Percentiles rank a stretch among this genome's conserved stretches.
Conservation (phyloP, 225 moss, liverwort and hornwort genomes). For the Bryoerythrophyllum caledonicum region DNA sequence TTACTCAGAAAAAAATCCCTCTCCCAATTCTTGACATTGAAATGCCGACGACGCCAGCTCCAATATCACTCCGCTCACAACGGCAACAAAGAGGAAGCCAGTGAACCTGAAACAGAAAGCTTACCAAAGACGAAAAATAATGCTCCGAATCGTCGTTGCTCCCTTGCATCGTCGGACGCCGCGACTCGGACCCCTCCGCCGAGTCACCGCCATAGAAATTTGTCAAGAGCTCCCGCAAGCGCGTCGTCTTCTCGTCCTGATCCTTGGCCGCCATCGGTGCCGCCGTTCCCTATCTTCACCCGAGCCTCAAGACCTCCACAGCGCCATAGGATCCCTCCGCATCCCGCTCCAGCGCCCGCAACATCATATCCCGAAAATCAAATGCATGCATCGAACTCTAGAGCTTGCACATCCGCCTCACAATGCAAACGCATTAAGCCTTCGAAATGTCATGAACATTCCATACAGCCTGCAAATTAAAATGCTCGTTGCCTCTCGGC, state of each 20-base stretch:
- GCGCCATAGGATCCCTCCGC: slow-evolving; percentile 21
- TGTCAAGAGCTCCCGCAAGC: slow-evolving; percentile 68
- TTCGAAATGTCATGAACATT: too few relatives aligned
- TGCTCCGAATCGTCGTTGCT: slow-evolving; percentile 70
- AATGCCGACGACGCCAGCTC: slow-evolving; percentile 12
- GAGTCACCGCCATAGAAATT: slow-evolving; percentile 71
- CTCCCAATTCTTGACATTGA: neutral
- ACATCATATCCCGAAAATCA: neutral
- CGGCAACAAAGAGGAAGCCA: slow-evolving; percentile 15
- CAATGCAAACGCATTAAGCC: too few relatives aligned
- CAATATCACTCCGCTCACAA: too few relatives aligned
- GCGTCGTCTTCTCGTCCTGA: slow-evolving; percentile 73
- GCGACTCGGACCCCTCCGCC: slow-evolving; percentile 47
- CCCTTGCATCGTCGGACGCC: slow-evolving; percentile 54
- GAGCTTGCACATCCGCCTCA: too few relatives aligned
- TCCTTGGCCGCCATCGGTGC: slow-evolving; percentile 58
- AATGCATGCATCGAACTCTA: neutral
- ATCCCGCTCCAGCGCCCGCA: neutral
- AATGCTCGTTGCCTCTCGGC: too few relatives aligned
- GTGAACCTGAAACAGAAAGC: slow-evolving; percentile 16
- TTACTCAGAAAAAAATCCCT: neutral
- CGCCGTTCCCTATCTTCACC: slow-evolving; percentile 10
- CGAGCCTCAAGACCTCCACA: slow-evolving; percentile 12
- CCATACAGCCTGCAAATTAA: too few relatives aligned
- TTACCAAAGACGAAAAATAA: slow-evolving; percentile 62